A percentile compares a stretch with the other conserved stretches of the same genome.
These are phyloP conservation scores for Chalciporus chontae DNA, from an alignment of 768 basidiomycete genomes.

Conservation along the genomic window DNA sequence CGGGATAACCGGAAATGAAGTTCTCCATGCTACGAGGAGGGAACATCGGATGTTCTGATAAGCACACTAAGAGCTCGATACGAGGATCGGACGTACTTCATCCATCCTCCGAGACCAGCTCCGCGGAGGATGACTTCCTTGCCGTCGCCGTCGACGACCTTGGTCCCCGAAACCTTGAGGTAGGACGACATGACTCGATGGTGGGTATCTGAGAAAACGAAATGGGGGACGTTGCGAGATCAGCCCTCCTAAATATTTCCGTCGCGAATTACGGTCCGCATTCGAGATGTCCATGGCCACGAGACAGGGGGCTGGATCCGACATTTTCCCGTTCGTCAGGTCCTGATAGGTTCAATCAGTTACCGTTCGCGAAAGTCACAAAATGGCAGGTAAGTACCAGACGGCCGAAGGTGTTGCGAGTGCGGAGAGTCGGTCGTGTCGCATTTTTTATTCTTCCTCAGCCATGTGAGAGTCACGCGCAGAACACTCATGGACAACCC, in stretches of 20 bases:
- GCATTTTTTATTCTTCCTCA: background rate
- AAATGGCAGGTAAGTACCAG: background rate
- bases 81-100: slow-evolving; percentile 57
- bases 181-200: slow-evolving; percentile 34
- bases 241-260: slow-evolving; percentile 1
- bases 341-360: background rate
- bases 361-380: background rate
- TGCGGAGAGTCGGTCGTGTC: background rate
- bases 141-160: slow-evolving; percentile 54
- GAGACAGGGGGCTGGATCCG: slow-evolving; percentile 6
- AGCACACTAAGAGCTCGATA: slow-evolving; percentile 4
- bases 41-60: background rate
- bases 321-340: slow-evolving; percentile 14
- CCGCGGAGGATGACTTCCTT: slow-evolving; percentile 62
- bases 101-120: slow-evolving; percentile 82
- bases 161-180: slow-evolving; percentile 55
- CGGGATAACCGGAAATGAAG: slow-evolving; percentile 76
- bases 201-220: background rate
- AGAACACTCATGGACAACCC: background rate
- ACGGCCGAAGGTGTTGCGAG: background rate
- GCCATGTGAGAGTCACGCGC: background rate
- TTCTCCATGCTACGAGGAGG: slow-evolving; percentile 60
- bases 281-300: background rate
- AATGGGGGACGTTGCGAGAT: background rate
- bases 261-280: background rate